phyloP scores from a whole-genome alignment of 1,284 basidiomycete species.

The Puccinia triticina region DNA sequence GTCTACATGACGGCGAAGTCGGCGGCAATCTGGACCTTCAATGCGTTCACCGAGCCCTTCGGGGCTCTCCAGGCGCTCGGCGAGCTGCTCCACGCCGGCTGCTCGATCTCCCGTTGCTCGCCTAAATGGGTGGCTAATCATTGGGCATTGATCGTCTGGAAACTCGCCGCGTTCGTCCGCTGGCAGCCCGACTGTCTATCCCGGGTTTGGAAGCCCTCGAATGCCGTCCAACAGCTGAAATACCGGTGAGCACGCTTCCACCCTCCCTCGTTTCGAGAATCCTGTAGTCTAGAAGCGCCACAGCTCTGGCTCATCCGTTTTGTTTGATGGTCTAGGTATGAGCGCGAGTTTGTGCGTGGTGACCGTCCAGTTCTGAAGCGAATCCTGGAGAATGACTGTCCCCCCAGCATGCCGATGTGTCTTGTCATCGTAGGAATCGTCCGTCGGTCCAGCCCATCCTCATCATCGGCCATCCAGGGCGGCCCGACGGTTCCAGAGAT shows the following conservation, averaged over 20 bases:
- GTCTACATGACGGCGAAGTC: conserved; percentile 46
- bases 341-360: conserved; percentile 42
- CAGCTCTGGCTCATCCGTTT: neutral
- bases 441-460: neutral
- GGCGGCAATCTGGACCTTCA: conserved; percentile 40
- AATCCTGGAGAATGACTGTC: conserved; percentile 39
- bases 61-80: conserved; percentile 41
- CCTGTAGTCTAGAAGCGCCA: neutral
- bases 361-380: conserved; percentile 29
- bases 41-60: conserved; percentile 45
- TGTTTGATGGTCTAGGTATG: conserved; percentile 17
- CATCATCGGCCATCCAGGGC: neutral
- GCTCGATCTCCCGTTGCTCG: neutral
- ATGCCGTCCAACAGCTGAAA: conserved; percentile 36
- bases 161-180: conserved; percentile 34
- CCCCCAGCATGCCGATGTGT: conserved; percentile 31
- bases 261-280: neutral
- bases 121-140: conserved; percentile 48
- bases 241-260: conserved; percentile 33
- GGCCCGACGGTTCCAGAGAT: neutral
- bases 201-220: conserved; percentile 36
- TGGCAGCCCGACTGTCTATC: conserved; percentile 39
- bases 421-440: conserved; percentile 34
- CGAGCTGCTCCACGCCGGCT: conserved; percentile 36
- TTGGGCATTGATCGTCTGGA: conserved; percentile 46